Evolutionary conservation across 148 eudicot genomes (phyloP).

Genomic region (Spergularia marina): DNA sequence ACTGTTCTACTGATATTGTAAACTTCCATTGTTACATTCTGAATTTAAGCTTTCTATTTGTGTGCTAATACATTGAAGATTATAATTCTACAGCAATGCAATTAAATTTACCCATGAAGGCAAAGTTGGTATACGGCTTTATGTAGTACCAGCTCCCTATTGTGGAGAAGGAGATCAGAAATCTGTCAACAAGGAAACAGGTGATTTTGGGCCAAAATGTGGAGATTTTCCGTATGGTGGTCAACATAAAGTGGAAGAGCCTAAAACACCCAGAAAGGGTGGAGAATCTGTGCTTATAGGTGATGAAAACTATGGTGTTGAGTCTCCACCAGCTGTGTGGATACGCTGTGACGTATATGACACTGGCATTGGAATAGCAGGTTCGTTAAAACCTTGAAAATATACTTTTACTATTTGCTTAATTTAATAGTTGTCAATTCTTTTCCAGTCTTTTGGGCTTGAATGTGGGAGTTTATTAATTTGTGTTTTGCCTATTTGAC

Average conservation of each 20-base stretch:
- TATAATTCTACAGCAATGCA: constrained; percentile 64
- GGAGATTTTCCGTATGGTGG: constrained; percentile 32
- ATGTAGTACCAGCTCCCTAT: constrained; percentile 49
- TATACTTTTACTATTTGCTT: background rate
- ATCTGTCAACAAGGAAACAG: constrained; percentile 26
- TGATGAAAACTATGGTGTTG: constrained; percentile 26
- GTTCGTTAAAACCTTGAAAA: constrained; percentile 22
- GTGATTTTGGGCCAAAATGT: constrained; percentile 14
- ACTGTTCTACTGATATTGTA: background rate
- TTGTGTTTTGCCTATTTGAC: constrained; percentile 19
- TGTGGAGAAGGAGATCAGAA: constrained; percentile 32
- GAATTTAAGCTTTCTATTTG: too few species aligned
- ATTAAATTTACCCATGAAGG: constrained; percentile 96
- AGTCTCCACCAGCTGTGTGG: constrained; percentile 60
- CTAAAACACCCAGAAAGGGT: constrained; percentile 31
- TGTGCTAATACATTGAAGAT: too few species aligned
- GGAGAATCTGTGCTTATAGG: constrained; percentile 28
- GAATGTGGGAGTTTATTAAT: background rate
- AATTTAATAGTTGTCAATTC: background rate
- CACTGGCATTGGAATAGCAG: constrained; percentile 97
- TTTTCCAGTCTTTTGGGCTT: background rate
- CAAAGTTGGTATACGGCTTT: constrained; percentile 80
- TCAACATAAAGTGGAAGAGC: constrained; percentile 27
- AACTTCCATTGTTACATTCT: background rate
- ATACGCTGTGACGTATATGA: constrained; percentile 89